Base-by-base conservation (phyloP, 352 stramenopile species). In the Phytophthora melonis region DNA sequence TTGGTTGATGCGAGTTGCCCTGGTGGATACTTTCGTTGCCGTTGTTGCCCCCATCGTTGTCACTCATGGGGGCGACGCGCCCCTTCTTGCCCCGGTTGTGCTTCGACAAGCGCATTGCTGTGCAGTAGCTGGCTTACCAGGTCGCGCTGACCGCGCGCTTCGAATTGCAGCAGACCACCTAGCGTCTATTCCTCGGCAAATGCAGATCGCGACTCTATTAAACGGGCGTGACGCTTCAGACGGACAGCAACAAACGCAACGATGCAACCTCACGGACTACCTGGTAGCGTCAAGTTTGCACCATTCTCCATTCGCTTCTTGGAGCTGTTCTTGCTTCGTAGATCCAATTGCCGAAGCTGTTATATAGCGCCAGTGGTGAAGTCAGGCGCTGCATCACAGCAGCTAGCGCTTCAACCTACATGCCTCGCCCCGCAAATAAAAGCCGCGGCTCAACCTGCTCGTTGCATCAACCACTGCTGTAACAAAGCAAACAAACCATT, bases 31-130 rank as follows among this genome's bases (percentile, higher is more conserved):
- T 27, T 14, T 10, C 16, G 49, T 39, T 23, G 61, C 30, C 30
- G 36, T 27, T 45, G n/a, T 19, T 60, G 23, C 59, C 63, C 9
- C 74, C 54, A 50, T 50, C 41, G 30, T 77, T 56, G 32, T 79
- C 72, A 27, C 23, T 72, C 34, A 77, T 71, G 10, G 73, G 68
- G 4, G 64, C 54, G 47, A 80, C 68, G 3, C n/a, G 66, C 9
- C 43, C 55, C 50, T 75, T 77, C 36, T 72, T 79, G 13, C 52
- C 30, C 43, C 55, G 57, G 3, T 8, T 52, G 16, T 73, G 58
- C 68, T 73, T 80, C 19, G 47, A 63, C 45, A 74, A 43, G 27
- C 60, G 32, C 72, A 78, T 78, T 14, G n/a, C 61, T 58, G 30
- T 43, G 11, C 16, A 43, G 36, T 34, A 9, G 30, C 10, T 34